Percentiles rank a stretch among this genome's conserved stretches.
Evolutionary conservation across 1,139 yeast species (phyloP).

Genomic region (Lodderomyces oxycetoniae): DNA sequence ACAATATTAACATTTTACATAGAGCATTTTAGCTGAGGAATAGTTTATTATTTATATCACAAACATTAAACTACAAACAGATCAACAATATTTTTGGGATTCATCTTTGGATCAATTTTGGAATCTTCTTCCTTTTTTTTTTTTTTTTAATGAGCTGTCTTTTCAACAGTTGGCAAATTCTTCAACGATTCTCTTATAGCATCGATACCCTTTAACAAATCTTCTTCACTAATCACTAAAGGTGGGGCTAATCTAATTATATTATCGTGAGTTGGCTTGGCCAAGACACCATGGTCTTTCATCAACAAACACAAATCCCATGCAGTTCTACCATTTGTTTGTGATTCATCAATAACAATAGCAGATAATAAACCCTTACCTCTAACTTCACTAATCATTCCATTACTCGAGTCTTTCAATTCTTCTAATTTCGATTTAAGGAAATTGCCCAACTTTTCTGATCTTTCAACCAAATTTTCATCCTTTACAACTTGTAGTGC

Average conservation of each 20-base stretch:
- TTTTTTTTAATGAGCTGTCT: conserved; percentile 32
- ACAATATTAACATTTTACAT: too few relatives aligned
- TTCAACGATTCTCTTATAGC: conserved; percentile 60
- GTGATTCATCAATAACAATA: conserved; percentile 79
- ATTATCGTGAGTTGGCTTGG: conserved; percentile 96
- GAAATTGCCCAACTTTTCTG: conserved; percentile 64
- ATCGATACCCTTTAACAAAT: conserved; percentile 74
- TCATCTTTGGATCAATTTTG: too few relatives aligned
- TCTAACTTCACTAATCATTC: conserved; percentile 83
- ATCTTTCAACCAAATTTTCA: conserved; percentile 79
- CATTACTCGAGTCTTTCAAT: conserved; percentile 57
- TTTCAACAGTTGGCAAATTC: conserved; percentile 55
- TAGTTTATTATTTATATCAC: too few relatives aligned
- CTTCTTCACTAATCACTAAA: conserved; percentile 82
- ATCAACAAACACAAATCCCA: conserved; percentile 93
- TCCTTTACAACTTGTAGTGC: conserved; percentile 88
- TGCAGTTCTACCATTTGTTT: conserved; percentile 86
- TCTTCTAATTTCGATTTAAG: conserved; percentile 64
- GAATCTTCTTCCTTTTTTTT: too few relatives aligned
- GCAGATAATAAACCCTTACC: conserved; percentile 90
- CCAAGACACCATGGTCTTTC: conserved; percentile 86
- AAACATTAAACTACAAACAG: too few relatives aligned
- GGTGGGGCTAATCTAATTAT: conserved; percentile 97
- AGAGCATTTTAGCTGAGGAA: too few relatives aligned
- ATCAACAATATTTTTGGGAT: too few relatives aligned